Base-by-base conservation (phyloP, 257 asterid species). In the Fraxinus cuspidata region DNA sequence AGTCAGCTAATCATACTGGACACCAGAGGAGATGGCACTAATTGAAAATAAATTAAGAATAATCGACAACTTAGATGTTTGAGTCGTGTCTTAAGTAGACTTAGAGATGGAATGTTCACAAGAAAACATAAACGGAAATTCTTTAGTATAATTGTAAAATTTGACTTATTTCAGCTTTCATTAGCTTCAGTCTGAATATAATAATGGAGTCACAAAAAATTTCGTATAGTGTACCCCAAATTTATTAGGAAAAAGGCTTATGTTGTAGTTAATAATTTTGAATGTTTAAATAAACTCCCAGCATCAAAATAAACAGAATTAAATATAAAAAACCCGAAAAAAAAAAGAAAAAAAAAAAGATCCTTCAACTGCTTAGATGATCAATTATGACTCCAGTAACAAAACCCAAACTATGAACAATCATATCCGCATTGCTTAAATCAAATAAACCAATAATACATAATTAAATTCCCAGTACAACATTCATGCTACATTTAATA, bases 361-460 rank as follows among this genome's bases (percentile, higher is more conserved):
- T 63, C 28, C 69, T 53, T 21, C 60, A 42, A 42, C 38, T 31
- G 44, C 37, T 31, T 37, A 10, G 28, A 32, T 58, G 21, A 42
- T 44, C 68, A 74, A 74, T 51, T 66, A 49, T 35, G 27, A 18
- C 66, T 28, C 37, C 58, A 32, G 21, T 21, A 73, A 29, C 79
- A 29, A 60, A 82, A 63, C 77, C 28, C 31, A 74, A 40, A 19
- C 3, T 10, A 51, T 3, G 72, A 63, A 32, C 65, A 21, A 19
- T 13, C 13, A 29, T 15, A 81, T 47, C 35, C 19, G 35, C 70
- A 3, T 71, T 72, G 27, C 68, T 76, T 27, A 34, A 82, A 47
- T 77, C 38, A 68, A 65, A 11, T 35, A 68, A 49, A 28, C 16
- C 19, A 28, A 28, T n/a, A 60, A 42, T 63, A 40, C 47, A 40